phyloP scores from a whole-genome alignment of 225 moss, liverwort and hornwort species.

The Sphagnum tenellum region DNA sequence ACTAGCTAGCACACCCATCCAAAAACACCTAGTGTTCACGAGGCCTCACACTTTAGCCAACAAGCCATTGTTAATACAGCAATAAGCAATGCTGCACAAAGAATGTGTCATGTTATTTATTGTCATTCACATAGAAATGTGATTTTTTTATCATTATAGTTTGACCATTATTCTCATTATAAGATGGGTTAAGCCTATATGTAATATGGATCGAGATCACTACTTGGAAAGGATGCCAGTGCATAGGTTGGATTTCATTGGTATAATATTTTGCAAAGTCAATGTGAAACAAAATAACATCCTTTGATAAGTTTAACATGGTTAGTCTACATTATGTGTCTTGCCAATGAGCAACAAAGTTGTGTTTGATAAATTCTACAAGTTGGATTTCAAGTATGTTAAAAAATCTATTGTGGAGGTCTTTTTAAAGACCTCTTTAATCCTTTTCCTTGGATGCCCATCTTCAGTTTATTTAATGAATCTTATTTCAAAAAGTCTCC shows the following conservation, averaged over 20 bases:
- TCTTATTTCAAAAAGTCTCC: background rate
- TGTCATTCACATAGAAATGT: background rate
- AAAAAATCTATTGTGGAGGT: background rate
- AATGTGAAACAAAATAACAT: background rate
- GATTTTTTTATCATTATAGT: background rate
- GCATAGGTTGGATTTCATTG: background rate
- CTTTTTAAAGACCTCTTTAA: background rate
- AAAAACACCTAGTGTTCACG: too few species aligned
- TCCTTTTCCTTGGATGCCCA: background rate
- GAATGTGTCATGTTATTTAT: background rate
- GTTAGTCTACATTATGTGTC: background rate
- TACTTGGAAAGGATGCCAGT: background rate
- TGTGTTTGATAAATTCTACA: background rate
- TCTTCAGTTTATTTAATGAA: background rate
- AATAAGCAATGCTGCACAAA: too few species aligned
- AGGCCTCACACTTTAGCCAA: too few species aligned
- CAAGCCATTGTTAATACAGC: too few species aligned
- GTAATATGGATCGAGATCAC: background rate
- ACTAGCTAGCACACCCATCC: rapidly evolving
- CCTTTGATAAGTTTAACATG: background rate
- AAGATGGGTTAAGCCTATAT: background rate
- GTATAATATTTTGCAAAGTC: background rate
- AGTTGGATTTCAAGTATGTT: background rate
- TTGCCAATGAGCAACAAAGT: background rate
- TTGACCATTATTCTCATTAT: background rate